Base-by-base conservation (phyloP, 2,329 filamentous ascomycete genomes). In the Nigrospora osmanthi region DNA sequence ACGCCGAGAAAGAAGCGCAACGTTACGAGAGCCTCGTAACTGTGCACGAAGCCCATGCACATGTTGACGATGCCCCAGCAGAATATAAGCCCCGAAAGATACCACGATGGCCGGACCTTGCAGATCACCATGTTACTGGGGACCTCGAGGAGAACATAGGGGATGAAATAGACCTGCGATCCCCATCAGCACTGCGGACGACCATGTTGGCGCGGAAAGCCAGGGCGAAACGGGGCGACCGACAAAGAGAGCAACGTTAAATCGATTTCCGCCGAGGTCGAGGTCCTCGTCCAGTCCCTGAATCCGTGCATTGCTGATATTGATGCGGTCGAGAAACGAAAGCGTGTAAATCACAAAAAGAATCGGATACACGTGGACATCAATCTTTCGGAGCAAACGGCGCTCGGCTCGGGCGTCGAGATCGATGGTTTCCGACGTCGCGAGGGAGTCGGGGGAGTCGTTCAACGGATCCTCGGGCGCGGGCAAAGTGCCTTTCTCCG, bases 281-380 rank as follows among this genome's bases (percentile, higher is more conserved):
- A 75, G 59, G 13, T 73, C 70, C 23, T 59, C 52, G 0, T 60
- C 54, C 49, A 76, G 58, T 35, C 70, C 65, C 50, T 69, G 60
- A 44, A 73, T 70, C 40, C 62, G 58, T 10, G 70, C 69, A 57
- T 75, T 73, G 57, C 67, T 66, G 45, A 73, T 71, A 50, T 72
- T 71, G 62, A 63, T 67, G 32, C 69, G 63, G 39, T 71, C 68
- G 16, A 71, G 54, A 45, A 69, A 70, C 9, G 66, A 66, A 56
- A 70, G 59, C 47, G 65, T 58, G 50, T 68, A 69, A 39, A 70
- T 58, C 42, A 70, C 36, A 41, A 67, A 68, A 16, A 71, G 58
- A 30, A 66, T 58, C 2, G 69, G 68, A 38, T 62, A 66, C 44
- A 71, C 58, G 46, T 58, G 57, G 4, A 66, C 49, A 49, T 72